These are phyloP conservation scores for Chlorella sorokiniana DNA, from an alignment of 139 green algal genomes.

Conservation along the genomic window DNA sequence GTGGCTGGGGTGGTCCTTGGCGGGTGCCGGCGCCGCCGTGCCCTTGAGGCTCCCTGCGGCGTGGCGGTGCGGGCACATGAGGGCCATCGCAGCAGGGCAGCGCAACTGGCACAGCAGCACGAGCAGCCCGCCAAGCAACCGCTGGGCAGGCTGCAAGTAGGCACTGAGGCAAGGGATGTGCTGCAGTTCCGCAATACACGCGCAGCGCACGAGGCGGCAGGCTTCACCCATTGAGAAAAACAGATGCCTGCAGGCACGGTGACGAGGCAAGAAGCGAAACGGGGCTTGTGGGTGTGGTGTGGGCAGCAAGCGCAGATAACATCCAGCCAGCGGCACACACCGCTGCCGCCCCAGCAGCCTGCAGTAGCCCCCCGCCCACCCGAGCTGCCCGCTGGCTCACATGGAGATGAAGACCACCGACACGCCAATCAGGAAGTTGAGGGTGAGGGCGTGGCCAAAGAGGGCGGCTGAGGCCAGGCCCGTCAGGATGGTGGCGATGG, in stretches of 20 bases:
- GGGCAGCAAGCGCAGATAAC: no score
- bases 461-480: constrained; percentile 23
- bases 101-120: background rate
- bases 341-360: no score
- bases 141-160: background rate
- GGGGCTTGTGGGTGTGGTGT: background rate
- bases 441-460: constrained; percentile 89
- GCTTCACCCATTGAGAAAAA: constrained; percentile 65
- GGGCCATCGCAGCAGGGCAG: background rate
- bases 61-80: background rate
- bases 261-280: no score
- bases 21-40: background rate
- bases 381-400: no score
- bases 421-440: constrained; percentile 95
- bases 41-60: constrained; percentile 18
- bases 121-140: background rate
- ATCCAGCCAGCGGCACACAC: no score
- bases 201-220: background rate
- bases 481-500: constrained; percentile 96
- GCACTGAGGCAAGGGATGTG: background rate
- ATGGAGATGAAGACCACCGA: constrained; percentile 98
- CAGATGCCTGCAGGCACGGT: constrained; percentile 67
- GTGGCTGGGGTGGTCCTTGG: background rate
- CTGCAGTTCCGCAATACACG: no score
- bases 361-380: no score